Evolutionary conservation across 2,329 filamentous ascomycete species (phyloP).

Genomic region (Ambrosiella beaveri): DNA sequence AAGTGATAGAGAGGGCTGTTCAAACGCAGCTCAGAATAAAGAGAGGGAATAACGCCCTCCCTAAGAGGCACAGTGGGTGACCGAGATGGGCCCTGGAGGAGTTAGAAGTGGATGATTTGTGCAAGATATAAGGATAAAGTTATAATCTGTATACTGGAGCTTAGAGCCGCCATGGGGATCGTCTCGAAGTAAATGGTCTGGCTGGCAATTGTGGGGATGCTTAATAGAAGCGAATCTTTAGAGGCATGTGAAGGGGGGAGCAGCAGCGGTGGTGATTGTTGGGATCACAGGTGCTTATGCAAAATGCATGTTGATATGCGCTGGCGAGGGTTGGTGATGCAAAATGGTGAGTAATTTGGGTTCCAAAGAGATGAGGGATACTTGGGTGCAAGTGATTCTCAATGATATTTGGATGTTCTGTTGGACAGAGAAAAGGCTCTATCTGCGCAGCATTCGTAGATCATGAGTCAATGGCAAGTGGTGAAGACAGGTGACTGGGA

Average conservation of each 20-base stretch:
- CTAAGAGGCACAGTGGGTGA: neutral
- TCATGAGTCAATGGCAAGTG: too few relatives aligned
- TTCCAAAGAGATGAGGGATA: neutral
- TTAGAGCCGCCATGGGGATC: constrained; percentile 4
- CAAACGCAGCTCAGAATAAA: neutral
- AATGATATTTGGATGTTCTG: too few relatives aligned
- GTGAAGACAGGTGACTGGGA: too few relatives aligned
- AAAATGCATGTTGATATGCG: constrained; percentile 1
- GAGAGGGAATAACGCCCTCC: neutral
- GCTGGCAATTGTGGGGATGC: too few relatives aligned
- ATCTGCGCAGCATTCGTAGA: too few relatives aligned
- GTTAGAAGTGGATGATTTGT: neutral
- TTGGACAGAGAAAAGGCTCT: too few relatives aligned
- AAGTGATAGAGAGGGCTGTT: too few relatives aligned
- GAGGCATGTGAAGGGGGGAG: constrained; percentile 1
- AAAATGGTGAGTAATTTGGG: neutral
- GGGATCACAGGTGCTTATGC: neutral
- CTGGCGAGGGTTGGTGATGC: neutral
- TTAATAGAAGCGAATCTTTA: neutral
- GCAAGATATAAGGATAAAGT: neutral
- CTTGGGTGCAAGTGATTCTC: too few relatives aligned
- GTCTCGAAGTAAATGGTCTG: too few relatives aligned
- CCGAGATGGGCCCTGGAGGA: neutral
- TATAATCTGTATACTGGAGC: constrained; percentile 5
- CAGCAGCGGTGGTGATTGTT: neutral